Percentiles rank a stretch among this genome's conserved stretches.
Conservation (phyloP, 345 rosid genomes). For the Salix udensis region DNA sequence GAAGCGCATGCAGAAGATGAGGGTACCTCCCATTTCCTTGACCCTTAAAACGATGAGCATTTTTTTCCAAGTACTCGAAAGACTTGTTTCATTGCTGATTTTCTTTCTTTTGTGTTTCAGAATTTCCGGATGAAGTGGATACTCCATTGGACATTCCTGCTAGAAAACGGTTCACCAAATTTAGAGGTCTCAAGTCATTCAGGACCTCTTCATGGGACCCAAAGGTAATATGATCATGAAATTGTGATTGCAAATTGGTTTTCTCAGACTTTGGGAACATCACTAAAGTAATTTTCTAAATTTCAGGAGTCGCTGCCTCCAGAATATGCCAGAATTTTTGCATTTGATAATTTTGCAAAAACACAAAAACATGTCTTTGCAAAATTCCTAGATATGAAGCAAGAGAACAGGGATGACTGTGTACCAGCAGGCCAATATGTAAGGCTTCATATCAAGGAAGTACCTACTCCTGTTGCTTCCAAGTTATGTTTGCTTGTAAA, state of each 20-base stretch:
- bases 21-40: slow-evolving; percentile 41
- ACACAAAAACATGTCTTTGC: slow-evolving; percentile 80
- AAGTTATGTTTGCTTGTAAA: slow-evolving; percentile 43
- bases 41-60: too few species aligned
- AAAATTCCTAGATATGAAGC: slow-evolving; percentile 54
- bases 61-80: not conserved
- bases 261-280: slow-evolving; percentile 3
- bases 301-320: slow-evolving; percentile 88
- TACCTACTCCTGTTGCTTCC: slow-evolving; percentile 54
- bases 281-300: slow-evolving; percentile 15
- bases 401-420: slow-evolving; percentile 52
- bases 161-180: slow-evolving; percentile 82
- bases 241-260: slow-evolving; percentile 10
- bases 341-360: slow-evolving; percentile 78
- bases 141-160: slow-evolving; percentile 84
- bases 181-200: slow-evolving; percentile 89
- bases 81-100: not conserved
- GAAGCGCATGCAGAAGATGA: slow-evolving; percentile 90
- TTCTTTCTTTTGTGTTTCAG: slow-evolving; percentile 32
- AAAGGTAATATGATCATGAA: slow-evolving; percentile 42
- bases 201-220: slow-evolving; percentile 97
- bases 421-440: slow-evolving; percentile 54
- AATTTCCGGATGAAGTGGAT: slow-evolving; percentile 94
- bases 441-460: slow-evolving; percentile 72
- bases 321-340: slow-evolving; percentile 86